A percentile compares a stretch with the other conserved stretches of the same genome.
Conservation (phyloP, 306 rosid genomes). For the Cicer arietinum region DNA sequence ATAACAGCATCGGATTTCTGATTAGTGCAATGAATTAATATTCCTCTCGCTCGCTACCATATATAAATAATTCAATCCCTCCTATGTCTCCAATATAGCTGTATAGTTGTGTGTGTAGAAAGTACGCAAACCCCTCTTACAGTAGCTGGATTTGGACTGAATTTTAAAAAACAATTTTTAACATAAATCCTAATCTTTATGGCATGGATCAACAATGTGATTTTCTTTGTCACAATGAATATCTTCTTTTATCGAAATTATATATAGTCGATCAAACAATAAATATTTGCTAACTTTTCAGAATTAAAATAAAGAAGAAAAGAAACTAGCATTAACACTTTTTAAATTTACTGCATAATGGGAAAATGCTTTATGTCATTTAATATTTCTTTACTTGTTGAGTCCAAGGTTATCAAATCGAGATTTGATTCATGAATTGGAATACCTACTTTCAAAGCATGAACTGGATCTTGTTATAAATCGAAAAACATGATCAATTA, state of each 20-base stretch:
- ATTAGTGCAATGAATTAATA: slow-evolving; percentile 13
- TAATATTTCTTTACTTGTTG: slow-evolving; percentile 29
- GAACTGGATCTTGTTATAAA: not conserved
- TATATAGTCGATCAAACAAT: slow-evolving; percentile 10
- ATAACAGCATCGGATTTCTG: slow-evolving; percentile 16
- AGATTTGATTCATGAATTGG: slow-evolving; percentile 14
- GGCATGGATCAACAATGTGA: slow-evolving; percentile 1
- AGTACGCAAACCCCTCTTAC: not conserved
- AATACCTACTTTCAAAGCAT: slow-evolving; percentile 20
- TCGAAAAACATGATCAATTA: slow-evolving; percentile 8
- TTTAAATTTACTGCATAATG: slow-evolving; percentile 2
- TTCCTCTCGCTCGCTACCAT: too few relatives aligned
- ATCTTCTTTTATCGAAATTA: not conserved
- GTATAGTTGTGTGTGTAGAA: not conserved
- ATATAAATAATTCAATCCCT: too few relatives aligned
- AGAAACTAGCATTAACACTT: slow-evolving; percentile 5
- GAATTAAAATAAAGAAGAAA: not conserved
- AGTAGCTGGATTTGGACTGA: slow-evolving; percentile 19
- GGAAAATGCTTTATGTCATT: slow-evolving; percentile 22
- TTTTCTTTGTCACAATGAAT: not conserved
- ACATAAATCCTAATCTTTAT: not conserved
- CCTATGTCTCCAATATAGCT: slow-evolving; percentile 13
- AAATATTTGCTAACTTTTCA: slow-evolving; percentile 33
- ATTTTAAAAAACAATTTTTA: not conserved
- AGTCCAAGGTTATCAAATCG: slow-evolving; percentile 31